Percentiles rank a stretch among this genome's conserved stretches.
Evolutionary conservation across 2,329 filamentous ascomycete genomes (phyloP).

Genomic region (Fusarium sp.): DNA sequence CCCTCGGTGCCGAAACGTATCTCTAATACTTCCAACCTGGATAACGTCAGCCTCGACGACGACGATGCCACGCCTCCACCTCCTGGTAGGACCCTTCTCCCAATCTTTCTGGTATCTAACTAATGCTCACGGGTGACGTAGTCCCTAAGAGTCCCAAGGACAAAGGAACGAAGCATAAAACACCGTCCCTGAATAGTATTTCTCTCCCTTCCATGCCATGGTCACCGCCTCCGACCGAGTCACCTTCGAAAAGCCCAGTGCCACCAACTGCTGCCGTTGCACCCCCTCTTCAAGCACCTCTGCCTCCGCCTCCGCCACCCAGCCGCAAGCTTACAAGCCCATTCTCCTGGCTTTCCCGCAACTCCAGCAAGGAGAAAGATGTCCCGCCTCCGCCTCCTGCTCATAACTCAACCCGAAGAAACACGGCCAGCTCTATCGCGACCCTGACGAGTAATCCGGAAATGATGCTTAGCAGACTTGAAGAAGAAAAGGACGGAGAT

Average conservation of each 20-base stretch:
- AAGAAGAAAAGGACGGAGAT: slow-evolving; percentile 75
- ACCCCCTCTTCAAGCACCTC: slow-evolving; percentile 53
- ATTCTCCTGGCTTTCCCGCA: slow-evolving; percentile 88
- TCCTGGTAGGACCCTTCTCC: slow-evolving; percentile 50
- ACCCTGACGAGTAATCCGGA: slow-evolving; percentile 87
- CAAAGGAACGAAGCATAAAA: slow-evolving; percentile 65
- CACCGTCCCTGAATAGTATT: slow-evolving; percentile 78
- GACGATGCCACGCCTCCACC: slow-evolving; percentile 54
- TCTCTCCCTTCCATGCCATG: slow-evolving; percentile 82
- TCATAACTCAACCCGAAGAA: slow-evolving; percentile 67
- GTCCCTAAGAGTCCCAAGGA: slow-evolving; percentile 53
- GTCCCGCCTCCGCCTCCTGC: slow-evolving; percentile 68
- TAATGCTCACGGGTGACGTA: slow-evolving; percentile 42
- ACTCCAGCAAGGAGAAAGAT: slow-evolving; percentile 72
- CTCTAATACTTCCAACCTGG: slow-evolving; percentile 65
- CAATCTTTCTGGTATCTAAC: background rate
- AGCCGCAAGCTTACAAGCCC: slow-evolving; percentile 86
- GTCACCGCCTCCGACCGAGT: slow-evolving; percentile 70
- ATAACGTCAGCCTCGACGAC: slow-evolving; percentile 79
- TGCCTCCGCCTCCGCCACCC: slow-evolving; percentile 55
- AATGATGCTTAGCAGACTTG: slow-evolving; percentile 82
- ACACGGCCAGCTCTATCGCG: slow-evolving; percentile 85
- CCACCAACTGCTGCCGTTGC: slow-evolving; percentile 53
- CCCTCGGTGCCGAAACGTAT: slow-evolving; percentile 61
- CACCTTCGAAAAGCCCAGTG: slow-evolving; percentile 63